Percentiles rank a stretch among this genome's conserved stretches.
phyloP scores from a whole-genome alignment of 2,329 filamentous ascomycete genomes.

The Lanzia echinophila region DNA sequence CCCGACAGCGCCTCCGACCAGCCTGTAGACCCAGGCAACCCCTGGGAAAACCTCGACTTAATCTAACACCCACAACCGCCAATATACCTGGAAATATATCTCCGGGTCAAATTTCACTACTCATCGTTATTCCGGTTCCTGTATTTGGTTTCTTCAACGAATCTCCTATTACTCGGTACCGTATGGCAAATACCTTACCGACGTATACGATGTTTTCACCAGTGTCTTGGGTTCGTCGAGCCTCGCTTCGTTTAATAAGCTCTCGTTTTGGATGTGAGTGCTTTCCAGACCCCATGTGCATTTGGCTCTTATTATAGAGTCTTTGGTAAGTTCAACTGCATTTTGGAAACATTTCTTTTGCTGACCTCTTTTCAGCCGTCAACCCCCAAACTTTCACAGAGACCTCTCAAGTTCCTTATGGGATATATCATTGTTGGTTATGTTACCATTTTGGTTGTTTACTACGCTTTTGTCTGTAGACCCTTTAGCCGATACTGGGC shows the following conservation, averaged over 20 bases:
- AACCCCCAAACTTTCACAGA: slow-evolving; percentile 12
- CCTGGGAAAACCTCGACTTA: slow-evolving; percentile 74
- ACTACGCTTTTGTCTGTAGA: slow-evolving; percentile 40
- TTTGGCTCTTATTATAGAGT: slow-evolving; percentile 39
- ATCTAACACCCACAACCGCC: slow-evolving; percentile 65
- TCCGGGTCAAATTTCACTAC: slow-evolving; percentile 65
- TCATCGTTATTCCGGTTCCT: too few relatives aligned
- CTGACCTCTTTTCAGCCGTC: slow-evolving; percentile 9
- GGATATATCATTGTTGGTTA: slow-evolving; percentile 42
- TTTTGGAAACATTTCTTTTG: neutral
- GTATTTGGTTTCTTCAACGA: too few relatives aligned
- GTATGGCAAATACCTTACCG: too few relatives aligned
- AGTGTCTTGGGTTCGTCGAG: too few relatives aligned
- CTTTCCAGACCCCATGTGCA: too few relatives aligned
- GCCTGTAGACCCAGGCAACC: too few relatives aligned
- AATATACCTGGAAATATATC: slow-evolving; percentile 73
- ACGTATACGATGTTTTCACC: too few relatives aligned
- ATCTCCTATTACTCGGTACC: too few relatives aligned
- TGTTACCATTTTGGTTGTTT: slow-evolving; percentile 27
- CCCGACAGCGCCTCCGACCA: too few relatives aligned
- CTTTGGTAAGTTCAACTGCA: slow-evolving; percentile 14
- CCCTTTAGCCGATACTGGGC: slow-evolving; percentile 52
- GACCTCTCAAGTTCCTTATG: slow-evolving; percentile 41
- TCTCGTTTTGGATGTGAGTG: too few relatives aligned
- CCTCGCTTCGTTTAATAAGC: too few relatives aligned